Base-by-base conservation (phyloP, 768 basidiomycete species). In the Pleurotus pulmonarius region DNA sequence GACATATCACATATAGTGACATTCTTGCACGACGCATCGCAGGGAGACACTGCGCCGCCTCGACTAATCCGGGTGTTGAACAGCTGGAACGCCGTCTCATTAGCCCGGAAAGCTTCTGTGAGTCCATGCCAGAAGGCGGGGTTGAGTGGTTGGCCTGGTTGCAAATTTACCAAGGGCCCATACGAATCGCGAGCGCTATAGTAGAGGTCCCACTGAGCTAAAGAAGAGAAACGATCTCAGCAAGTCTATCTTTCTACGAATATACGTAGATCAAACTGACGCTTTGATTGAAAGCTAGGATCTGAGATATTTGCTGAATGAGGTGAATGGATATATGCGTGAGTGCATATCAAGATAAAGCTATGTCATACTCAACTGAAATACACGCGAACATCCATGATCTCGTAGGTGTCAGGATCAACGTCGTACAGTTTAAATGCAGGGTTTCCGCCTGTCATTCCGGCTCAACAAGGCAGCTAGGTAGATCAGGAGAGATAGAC, bases 91-190 rank as follows among this genome's bases (percentile, higher is more conserved):
- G 75, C 72, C 12, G 67, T 66, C 39, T 80, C 75, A 61, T 83
- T 78, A 16, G 65, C 57, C 41, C 68, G 75, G 58, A 85, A 81
- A 0, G 70, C 76, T 55, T 83, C 82, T 0, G 84, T 85, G 6
- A 85, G 72, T 44, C 69, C 68, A 64, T 86, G 85, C 85, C 84
- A 86, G 69, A 86, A 86, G 7, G 76, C 67, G 2, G 83, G 73
- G 22, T 68, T 72, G 11, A 86, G 71, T 1, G 83, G 64, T 47
- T 73, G 67, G 5, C 6, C 18, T 18, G 18, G 43, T 25, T 25
- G 16, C 6, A 55, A 24, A 41, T 39, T 22, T 7, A 71, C 65
- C 16, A 72, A 62, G 3, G 68, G 58, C 0, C 68, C 71, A 56
- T 76, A 76, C 7, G 64, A 61, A 16, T 65, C 61, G 3, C 75